Base-by-base conservation (phyloP, 2,329 filamentous ascomycete species). In the Fusarium temperatum region DNA sequence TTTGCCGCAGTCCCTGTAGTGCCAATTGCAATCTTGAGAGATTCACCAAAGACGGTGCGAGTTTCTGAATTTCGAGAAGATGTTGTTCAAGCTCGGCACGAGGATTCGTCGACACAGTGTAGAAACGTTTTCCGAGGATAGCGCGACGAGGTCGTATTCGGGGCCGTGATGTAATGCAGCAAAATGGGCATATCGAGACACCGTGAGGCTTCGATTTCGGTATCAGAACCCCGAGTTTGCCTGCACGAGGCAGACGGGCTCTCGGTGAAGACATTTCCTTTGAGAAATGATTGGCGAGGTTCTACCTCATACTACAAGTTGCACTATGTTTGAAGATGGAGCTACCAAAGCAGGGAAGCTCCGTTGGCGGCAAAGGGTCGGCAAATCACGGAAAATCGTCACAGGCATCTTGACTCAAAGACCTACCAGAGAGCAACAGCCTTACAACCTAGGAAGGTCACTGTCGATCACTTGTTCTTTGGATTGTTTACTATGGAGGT, bases 11-110 rank as follows among this genome's bases (percentile, higher is more conserved):
- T 28, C 92, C 91, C 72, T 90, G 87, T 28, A 94, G 83, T 18
- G 93, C 93, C 75, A 96, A 87, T 81, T 94, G 91, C 51, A 95
- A 80, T 63, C 92, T 87, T 36, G 92, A 90, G n/a, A 92, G 86
- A 77, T 92, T 92, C 60, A 93, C 86, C 75, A 91, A 87, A 66
- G 86, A 88, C 30, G 89, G 86, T 5, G 90, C 89, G 55, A 89
- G 84, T 58, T 87, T 88, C 76, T 92, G 87, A 6, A 96, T 85
- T 28, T 89, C 86, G 4, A 86, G 80, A 1, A 95, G 84, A 6
- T 89, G 85, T 48, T 86, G 82, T 70, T 92, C 86, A 10, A 94
- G 87, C 73, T 92, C 87, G 63, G 83, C 77, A 45, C 88, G 84
- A 20, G 85, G 79, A 63, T 85, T 78, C 14, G 72, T 63, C n/a